A percentile compares a stretch with the other conserved stretches of the same genome.
Evolutionary conservation across 2,329 filamentous ascomycete genomes (phyloP).

Genomic region (Paecilomyces fulvus): DNA sequence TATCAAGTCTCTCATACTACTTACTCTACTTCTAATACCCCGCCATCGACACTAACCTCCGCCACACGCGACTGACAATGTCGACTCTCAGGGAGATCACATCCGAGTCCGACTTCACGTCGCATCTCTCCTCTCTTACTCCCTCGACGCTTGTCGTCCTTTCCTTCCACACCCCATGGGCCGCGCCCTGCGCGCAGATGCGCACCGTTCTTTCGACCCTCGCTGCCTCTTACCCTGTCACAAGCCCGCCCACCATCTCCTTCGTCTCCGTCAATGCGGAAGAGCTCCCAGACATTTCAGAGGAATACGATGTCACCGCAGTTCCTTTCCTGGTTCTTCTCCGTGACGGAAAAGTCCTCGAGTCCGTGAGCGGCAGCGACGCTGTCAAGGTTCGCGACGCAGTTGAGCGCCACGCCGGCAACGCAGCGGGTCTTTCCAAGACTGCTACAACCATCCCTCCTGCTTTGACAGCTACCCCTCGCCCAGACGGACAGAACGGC

Average conservation of each 20-base stretch:
- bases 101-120: conserved; percentile 63
- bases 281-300: conserved; percentile 83
- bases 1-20: background rate
- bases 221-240: conserved; percentile 71
- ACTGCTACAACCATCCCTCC: conserved; percentile 26
- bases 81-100: conserved; percentile 70
- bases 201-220: conserved; percentile 75
- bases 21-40: conserved; percentile 24
- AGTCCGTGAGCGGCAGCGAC: conserved; percentile 84
- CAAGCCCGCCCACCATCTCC: conserved; percentile 57
- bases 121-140: conserved; percentile 57
- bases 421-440: conserved; percentile 25
- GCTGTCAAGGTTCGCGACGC: conserved; percentile 74
- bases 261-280: conserved; percentile 94
- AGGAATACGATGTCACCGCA: conserved; percentile 86
- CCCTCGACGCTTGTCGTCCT: conserved; percentile 67
- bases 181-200: conserved; percentile 93
- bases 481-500: conserved; percentile 21
- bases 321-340: conserved; percentile 87
- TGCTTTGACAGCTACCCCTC: conserved; percentile 31
- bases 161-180: conserved; percentile 96
- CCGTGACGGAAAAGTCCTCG: conserved; percentile 64
- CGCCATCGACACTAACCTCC: conserved; percentile 1
- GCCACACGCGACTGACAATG: conserved; percentile 44
- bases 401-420: conserved; percentile 70